phyloP scores from a whole-genome alignment of 225 moss, liverwort and hornwort genomes.

The Antitrichia curtipendula region DNA sequence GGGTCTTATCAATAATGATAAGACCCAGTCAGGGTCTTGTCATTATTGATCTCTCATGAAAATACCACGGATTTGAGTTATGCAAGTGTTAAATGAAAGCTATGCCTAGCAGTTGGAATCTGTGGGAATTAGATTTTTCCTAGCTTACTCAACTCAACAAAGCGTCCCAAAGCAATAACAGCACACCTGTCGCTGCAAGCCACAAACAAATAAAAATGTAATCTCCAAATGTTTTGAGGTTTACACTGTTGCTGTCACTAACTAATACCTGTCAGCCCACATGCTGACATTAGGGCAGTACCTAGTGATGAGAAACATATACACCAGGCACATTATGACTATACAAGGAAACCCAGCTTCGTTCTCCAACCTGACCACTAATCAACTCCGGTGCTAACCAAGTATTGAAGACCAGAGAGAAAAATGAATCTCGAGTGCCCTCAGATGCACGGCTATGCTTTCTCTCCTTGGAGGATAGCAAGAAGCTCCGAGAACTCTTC shows the following conservation, averaged over 20 bases:
- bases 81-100: not conserved
- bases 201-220: conserved; percentile 8
- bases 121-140: not conserved
- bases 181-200: not conserved
- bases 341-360: conserved; percentile 16
- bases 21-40: no score
- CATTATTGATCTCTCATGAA: not conserved
- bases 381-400: not conserved
- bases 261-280: conserved; percentile 22
- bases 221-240: conserved; percentile 22
- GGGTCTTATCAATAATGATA: no score
- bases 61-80: not conserved
- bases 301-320: conserved; percentile 2
- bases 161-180: not conserved
- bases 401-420: not conserved
- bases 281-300: conserved; percentile 12
- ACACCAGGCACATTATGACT: conserved; percentile 32
- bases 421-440: not conserved
- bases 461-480: conserved; percentile 46
- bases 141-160: not conserved
- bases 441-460: not conserved
- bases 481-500: conserved; percentile 85
- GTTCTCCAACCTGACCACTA: conserved; percentile 5
- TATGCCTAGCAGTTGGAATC: not conserved
- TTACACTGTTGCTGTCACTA: conserved; percentile 11